Evolutionary conservation across 495 filamentous ascomycete species (phyloP), one percentile per base, ranked within the genome.

Genomic region (Penicillium herquei): DNA sequence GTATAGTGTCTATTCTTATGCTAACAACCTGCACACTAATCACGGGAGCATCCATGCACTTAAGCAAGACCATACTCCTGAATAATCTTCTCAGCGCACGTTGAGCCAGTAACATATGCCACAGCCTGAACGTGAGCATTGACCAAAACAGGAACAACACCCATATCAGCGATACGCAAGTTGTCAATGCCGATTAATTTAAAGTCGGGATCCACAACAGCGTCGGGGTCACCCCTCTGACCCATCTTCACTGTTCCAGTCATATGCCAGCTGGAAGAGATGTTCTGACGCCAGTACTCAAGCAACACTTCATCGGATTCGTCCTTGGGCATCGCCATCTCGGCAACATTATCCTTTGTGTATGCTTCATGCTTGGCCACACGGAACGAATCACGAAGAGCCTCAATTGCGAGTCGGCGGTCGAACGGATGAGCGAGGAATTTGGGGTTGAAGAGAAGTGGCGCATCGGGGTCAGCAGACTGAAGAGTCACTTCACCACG

Each of bases 191-290:
- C 84, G 3, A 62, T 61, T 0, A 87, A 67, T 40, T 68, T 70
- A 50, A 84, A 82, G 7, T 77, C 65, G 0, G 42, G 70, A 53
- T 86, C 82, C 10, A 87, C 80, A 7, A 73, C 79, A 5, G 64
- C 64, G 30, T 66, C 57, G 6, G 13, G 7, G 26, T 66, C 61
- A 1, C 46, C 61, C 21, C 42, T 56, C 48, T 57, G 70, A 6
- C 84, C 84, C 81, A 87, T 87, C 59, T 79, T 80, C 44, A 74
- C 72, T 0, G 82, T 85, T 1, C 81, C 79, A 9, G 77, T 78
- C 72, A 78, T 78, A 51, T 83, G 81, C 64, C 59, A 67, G 53
- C 62, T 67, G 2, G 58, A 61, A n/a, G 52, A 60, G 34, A 66
- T 62, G 32, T 67, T 72, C 61, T 71, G 54, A 33, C 61, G 57